A percentile compares a stretch with the other conserved stretches of the same genome.
phyloP scores from a whole-genome alignment of 148 eudicot species.

The Chenopodium formosanum region DNA sequence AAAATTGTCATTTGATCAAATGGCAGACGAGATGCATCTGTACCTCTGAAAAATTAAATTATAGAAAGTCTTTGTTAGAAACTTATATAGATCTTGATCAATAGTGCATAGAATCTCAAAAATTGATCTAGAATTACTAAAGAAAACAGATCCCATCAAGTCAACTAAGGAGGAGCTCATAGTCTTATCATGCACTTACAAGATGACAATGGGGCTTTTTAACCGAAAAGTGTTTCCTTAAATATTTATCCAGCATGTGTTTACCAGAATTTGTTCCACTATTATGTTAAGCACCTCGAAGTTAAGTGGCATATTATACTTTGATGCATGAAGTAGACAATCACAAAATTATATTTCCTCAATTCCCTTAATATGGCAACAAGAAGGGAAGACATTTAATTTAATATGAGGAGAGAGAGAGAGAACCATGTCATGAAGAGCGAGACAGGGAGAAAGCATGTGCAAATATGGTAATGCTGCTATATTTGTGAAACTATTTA shows the following conservation, averaged over 20 bases:
- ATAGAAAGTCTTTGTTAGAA: neutral
- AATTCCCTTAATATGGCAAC: too few relatives aligned
- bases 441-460: too few relatives aligned
- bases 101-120: neutral
- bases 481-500: too few relatives aligned
- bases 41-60: conserved; percentile 42
- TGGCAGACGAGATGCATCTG: conserved; percentile 38
- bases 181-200: neutral
- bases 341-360: neutral
- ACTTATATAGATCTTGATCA: neutral
- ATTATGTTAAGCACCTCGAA: neutral
- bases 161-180: neutral
- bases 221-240: neutral
- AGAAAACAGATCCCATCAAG: neutral
- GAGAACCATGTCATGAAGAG: too few relatives aligned
- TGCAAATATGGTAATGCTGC: too few relatives aligned
- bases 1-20: conserved; percentile 81
- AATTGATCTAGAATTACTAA: neutral
- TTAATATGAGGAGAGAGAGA: too few relatives aligned
- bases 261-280: neutral
- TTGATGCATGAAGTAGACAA: neutral
- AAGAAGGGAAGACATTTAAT: too few relatives aligned
- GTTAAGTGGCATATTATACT: neutral
- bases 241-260: neutral
- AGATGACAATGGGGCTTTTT: neutral